Evolutionary conservation across 805 yeast genomes (phyloP).

Genomic region (Schwanniomyces yamadae): DNA sequence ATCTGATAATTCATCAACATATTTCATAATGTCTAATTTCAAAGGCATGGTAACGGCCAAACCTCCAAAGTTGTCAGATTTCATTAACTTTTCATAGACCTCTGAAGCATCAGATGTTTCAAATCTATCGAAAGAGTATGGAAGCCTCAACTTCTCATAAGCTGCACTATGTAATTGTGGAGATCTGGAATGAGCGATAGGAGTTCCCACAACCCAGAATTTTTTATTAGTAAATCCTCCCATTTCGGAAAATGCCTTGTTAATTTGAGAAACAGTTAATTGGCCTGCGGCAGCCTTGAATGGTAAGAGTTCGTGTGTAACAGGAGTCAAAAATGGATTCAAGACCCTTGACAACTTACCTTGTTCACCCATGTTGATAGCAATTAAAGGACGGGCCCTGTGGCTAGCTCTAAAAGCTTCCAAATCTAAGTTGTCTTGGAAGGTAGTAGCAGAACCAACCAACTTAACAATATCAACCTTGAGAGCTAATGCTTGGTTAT

Average conservation of each 20-base stretch:
- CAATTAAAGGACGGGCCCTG: constrained; percentile 64
- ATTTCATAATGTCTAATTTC: constrained; percentile 74
- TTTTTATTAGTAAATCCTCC: constrained; percentile 62
- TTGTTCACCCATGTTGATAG: constrained; percentile 72
- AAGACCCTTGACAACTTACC: constrained; percentile 82
- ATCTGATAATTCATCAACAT: constrained; percentile 63
- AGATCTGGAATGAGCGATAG: constrained; percentile 84
- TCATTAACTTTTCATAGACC: constrained; percentile 53
- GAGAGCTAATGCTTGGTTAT: constrained; percentile 60
- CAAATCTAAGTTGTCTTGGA: constrained; percentile 67
- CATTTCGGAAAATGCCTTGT: constrained; percentile 52
- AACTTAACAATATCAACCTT: constrained; percentile 78
- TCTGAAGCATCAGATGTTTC: constrained; percentile 65
- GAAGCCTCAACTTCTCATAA: constrained; percentile 71
- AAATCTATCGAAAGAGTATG: constrained; percentile 63
- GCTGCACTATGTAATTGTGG: constrained; percentile 85
- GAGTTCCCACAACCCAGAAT: constrained; percentile 77
- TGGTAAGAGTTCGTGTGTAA: constrained; percentile 69
- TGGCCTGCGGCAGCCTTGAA: constrained; percentile 80
- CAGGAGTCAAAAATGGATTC: constrained; percentile 78
- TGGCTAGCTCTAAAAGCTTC: constrained; percentile 68
- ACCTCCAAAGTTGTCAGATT: constrained; percentile 72
- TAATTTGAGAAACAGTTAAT: constrained; percentile 63
- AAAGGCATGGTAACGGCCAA: constrained; percentile 93
- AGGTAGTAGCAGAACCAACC: constrained; percentile 69